These are phyloP conservation scores for Colletotrichum ledebouriae DNA, from an alignment of 2,329 filamentous ascomycete genomes.

Conservation along the genomic window DNA sequence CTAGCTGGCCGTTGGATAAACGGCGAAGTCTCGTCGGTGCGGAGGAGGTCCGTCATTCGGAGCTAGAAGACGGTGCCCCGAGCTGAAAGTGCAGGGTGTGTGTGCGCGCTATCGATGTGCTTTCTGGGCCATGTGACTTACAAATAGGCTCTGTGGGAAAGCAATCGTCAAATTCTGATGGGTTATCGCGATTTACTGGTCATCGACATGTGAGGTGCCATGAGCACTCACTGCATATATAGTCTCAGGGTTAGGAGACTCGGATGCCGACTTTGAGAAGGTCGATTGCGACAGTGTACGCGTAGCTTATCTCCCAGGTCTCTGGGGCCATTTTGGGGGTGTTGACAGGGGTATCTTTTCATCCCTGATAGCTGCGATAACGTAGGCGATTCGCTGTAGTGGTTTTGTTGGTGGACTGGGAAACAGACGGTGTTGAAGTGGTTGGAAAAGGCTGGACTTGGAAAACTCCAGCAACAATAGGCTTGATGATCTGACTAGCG, in stretches of 20 bases:
- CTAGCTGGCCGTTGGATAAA: constrained; percentile 34
- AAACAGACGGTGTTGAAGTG: no score
- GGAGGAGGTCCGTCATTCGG: constrained; percentile 37
- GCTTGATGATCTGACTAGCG: fast-evolving
- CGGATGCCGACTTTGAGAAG: constrained; percentile 36
- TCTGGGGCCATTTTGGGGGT: constrained; percentile 10
- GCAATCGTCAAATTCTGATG: neutral
- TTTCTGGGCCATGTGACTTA: constrained; percentile 16
- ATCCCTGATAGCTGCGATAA: constrained; percentile 24
- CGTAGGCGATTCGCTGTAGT: constrained; percentile 3
- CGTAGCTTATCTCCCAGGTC: constrained; percentile 25
- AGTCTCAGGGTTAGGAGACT: constrained; percentile 27
- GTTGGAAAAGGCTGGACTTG: no score
- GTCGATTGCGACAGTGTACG: constrained; percentile 38
- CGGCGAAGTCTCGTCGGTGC: constrained; percentile 37
- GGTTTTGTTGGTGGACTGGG: neutral
- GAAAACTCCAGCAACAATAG: no score
- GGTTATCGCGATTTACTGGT: neutral
- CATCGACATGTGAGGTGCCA: neutral
- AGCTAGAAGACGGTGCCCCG: constrained; percentile 6
- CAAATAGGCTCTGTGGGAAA: neutral
- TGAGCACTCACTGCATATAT: neutral
- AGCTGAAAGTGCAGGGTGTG: constrained; percentile 9
- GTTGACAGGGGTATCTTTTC: constrained; percentile 27
- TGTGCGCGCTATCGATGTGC: neutral